These are phyloP conservation scores for Hemisphaericaspora subhashii DNA, from an alignment of 1,139 yeast species.

Conservation along the genomic window DNA sequence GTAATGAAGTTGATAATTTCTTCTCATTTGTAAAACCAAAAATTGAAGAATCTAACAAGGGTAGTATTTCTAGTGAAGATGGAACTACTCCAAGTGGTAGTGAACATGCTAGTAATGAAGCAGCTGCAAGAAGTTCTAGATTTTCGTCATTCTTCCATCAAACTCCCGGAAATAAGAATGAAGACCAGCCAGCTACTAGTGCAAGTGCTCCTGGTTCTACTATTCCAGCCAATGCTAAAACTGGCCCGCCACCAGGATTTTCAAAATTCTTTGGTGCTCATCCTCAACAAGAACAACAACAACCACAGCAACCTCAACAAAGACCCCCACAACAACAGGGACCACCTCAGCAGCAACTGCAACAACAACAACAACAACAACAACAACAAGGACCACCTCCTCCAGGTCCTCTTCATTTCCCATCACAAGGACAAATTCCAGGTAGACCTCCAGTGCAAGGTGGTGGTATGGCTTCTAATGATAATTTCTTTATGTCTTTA, in stretches of 20 bases:
- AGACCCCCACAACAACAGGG: conserved; percentile 6
- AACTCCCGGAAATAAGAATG: conserved; percentile 6
- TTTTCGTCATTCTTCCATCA: conserved; percentile 46
- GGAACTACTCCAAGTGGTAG: neutral
- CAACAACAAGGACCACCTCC: conserved; percentile 7
- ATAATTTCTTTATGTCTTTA: conserved; percentile 55
- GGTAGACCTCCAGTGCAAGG: conserved; percentile 5
- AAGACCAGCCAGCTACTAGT: conserved; percentile 4
- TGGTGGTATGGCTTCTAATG: conserved; percentile 25
- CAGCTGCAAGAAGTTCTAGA: conserved; percentile 37
- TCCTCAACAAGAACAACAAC: conserved; percentile 4
- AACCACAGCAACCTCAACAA: conserved; percentile 5
- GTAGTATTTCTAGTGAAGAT: conserved; percentile 4
- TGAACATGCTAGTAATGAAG: neutral
- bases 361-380: conserved; percentile 8
- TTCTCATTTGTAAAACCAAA: conserved; percentile 47
- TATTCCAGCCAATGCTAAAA: conserved; percentile 1
- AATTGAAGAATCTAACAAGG: conserved; percentile 11
- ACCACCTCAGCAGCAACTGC: conserved; percentile 6
- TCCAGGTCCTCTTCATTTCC: conserved; percentile 9
- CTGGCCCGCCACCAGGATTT: conserved; percentile 17
- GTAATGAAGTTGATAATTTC: conserved; percentile 53
- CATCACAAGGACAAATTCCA: conserved; percentile 10
- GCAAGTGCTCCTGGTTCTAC: conserved; percentile 7
- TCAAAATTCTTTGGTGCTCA: conserved; percentile 15